These are phyloP conservation scores for Gaeumannomyces tritici DNA, from an alignment of 2,329 filamentous ascomycete genomes.

Conservation along the genomic window DNA sequence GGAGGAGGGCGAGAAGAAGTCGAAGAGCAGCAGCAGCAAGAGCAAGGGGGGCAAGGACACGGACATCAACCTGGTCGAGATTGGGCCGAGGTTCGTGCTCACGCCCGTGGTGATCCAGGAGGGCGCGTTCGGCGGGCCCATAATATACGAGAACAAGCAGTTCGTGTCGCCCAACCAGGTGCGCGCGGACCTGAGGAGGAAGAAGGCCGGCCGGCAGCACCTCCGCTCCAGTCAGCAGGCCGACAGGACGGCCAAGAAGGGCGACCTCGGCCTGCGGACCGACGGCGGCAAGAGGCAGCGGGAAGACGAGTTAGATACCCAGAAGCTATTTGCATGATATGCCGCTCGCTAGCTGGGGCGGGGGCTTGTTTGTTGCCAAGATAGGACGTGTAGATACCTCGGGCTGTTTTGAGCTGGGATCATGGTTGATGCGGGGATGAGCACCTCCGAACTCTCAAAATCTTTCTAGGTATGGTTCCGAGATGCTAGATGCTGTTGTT, in stretches of 20 bases:
- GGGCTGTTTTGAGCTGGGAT: background rate
- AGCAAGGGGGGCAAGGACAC: conserved; percentile 43
- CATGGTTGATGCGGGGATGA: background rate
- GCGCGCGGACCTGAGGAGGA: conserved; percentile 65
- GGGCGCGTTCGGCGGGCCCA: conserved; percentile 86
- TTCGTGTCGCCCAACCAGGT: conserved; percentile 96
- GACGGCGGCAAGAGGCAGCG: conserved; percentile 53
- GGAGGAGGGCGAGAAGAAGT: conserved; percentile 23
- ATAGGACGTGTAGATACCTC: background rate
- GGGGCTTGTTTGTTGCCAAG: background rate
- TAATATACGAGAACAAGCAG: conserved; percentile 97
- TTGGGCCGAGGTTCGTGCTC: conserved; percentile 85
- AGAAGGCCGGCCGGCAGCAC: conserved; percentile 71
- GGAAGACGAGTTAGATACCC: conserved; percentile 65
- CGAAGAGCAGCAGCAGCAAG: conserved; percentile 21
- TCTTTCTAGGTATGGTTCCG: background rate
- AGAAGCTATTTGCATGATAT: conserved; percentile 61
- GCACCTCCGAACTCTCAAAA: background rate
- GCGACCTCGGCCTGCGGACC: conserved; percentile 64
- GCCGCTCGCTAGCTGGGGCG: too few species aligned
- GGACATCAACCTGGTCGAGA: conserved; percentile 79
- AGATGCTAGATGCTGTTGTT: too few species aligned
- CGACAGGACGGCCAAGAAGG: conserved; percentile 65
- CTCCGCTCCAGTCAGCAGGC: conserved; percentile 63
- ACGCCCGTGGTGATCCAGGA: conserved; percentile 95